Conservation (phyloP, 2,329 filamentous ascomycete genomes). For the Epichloe festucae region DNA sequence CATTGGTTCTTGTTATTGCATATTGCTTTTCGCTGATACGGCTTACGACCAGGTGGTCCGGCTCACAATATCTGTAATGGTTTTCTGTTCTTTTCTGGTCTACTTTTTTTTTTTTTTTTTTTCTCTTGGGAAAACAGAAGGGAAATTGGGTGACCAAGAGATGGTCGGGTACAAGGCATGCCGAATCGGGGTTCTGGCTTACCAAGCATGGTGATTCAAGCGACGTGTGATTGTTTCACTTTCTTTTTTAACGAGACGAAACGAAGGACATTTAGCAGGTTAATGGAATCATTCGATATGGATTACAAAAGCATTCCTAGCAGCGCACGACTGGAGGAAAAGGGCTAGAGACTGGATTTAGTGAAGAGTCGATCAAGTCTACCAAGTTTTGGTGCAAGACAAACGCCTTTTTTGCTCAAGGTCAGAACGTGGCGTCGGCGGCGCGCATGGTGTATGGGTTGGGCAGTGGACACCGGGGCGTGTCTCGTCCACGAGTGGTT, state of each 20-base stretch:
- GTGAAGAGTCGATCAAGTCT: background rate
- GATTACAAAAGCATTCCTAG: background rate
- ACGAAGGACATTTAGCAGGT: background rate
- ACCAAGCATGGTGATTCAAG: background rate
- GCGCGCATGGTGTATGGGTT: too few relatives aligned
- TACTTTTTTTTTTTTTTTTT: background rate
- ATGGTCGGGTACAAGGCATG: background rate
- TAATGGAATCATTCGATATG: background rate
- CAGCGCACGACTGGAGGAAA: background rate
- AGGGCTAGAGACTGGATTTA: background rate
- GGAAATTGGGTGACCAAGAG: background rate
- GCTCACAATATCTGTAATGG: background rate
- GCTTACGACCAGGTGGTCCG: conserved; percentile 12
- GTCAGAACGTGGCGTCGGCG: too few relatives aligned
- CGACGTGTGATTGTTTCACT: background rate
- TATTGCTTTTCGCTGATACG: conserved; percentile 4
- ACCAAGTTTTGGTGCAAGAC: too few relatives aligned
- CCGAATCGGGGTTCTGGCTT: background rate
- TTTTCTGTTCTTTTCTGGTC: background rate
- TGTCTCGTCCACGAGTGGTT: too few relatives aligned
- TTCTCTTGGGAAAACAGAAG: background rate
- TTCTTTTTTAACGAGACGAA: background rate
- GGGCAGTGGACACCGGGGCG: too few relatives aligned
- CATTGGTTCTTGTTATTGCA: background rate
- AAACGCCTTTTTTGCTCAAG: too few relatives aligned